Evolutionary conservation across 805 yeast species (phyloP).

Genomic region (Candida pseudofarinosa): DNA sequence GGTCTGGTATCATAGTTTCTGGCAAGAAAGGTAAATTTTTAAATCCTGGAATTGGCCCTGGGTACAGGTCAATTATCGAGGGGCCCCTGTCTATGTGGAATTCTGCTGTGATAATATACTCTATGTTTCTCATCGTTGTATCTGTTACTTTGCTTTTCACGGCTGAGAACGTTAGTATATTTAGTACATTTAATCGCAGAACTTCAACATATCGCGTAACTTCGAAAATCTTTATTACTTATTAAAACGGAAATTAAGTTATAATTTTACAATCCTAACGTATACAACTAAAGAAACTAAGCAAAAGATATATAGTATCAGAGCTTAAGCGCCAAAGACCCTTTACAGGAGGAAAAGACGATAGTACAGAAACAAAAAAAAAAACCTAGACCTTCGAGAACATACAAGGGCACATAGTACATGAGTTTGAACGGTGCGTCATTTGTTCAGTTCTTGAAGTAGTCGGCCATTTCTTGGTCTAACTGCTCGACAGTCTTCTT

Average conservation of each 20-base stretch:
- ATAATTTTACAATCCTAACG: constrained; percentile 1
- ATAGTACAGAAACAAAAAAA: no score
- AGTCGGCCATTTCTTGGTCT: constrained; percentile 98
- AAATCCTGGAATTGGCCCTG: constrained; percentile 28
- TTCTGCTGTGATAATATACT: constrained; percentile 65
- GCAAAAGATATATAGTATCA: background rate
- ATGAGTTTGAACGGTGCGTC: no score
- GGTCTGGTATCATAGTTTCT: constrained; percentile 60
- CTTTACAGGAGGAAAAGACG: background rate
- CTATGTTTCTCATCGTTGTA: constrained; percentile 34
- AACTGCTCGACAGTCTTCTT: constrained; percentile 85
- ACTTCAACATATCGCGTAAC: background rate
- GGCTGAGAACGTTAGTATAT: background rate
- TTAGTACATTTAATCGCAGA: background rate
- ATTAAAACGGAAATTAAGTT: background rate
- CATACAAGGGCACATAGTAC: no score
- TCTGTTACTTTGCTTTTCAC: background rate
- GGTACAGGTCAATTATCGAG: constrained; percentile 50
- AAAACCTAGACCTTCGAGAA: no score
- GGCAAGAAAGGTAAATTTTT: constrained; percentile 39
- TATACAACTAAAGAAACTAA: constrained; percentile 2
- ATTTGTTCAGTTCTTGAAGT: constrained; percentile 49
- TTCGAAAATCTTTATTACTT: background rate
- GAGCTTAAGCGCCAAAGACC: background rate
- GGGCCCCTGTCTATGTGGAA: constrained; percentile 80